Conservation (phyloP, 2,329 filamentous ascomycete species). For the Fusarium avenaceum region DNA sequence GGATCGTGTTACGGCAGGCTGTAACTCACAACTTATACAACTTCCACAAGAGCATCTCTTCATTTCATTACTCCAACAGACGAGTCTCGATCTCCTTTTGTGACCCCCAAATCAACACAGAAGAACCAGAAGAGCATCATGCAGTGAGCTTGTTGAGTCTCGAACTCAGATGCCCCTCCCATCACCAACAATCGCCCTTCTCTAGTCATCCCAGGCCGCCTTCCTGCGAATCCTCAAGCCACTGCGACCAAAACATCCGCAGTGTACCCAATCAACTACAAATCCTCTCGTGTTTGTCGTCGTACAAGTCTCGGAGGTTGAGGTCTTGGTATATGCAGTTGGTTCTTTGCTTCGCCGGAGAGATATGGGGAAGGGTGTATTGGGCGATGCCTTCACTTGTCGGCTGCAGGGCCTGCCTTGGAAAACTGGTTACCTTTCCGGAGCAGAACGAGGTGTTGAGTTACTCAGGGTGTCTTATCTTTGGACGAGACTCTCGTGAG, state of each 20-base stretch:
- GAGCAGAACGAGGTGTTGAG: no score
- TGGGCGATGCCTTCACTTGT: constrained; percentile 8
- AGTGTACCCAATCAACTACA: constrained; percentile 1
- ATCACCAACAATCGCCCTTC: background rate
- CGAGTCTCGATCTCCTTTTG: background rate
- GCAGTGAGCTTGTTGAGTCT: background rate
- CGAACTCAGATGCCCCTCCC: background rate
- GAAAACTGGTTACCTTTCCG: background rate
- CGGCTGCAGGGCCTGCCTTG: background rate
- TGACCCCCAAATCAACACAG: background rate
- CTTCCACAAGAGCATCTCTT: background rate
- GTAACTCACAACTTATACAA: constrained; percentile 19
- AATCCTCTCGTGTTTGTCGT: background rate
- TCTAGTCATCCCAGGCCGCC: background rate
- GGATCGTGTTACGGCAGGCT: background rate
- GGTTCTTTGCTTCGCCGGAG: background rate
- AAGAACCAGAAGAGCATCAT: background rate
- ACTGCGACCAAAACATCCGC: background rate
- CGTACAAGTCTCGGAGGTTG: no score
- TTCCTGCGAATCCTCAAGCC: constrained; percentile 2
- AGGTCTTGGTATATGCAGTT: constrained; percentile 7
- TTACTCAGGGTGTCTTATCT: background rate
- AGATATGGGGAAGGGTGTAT: constrained; percentile 9
- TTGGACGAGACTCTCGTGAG: background rate
- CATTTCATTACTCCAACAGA: background rate